Percentiles rank a stretch among this genome's conserved stretches.
These are phyloP conservation scores for Bacidia rubella DNA, from an alignment of 495 filamentous ascomycete species.

Conservation along the genomic window DNA sequence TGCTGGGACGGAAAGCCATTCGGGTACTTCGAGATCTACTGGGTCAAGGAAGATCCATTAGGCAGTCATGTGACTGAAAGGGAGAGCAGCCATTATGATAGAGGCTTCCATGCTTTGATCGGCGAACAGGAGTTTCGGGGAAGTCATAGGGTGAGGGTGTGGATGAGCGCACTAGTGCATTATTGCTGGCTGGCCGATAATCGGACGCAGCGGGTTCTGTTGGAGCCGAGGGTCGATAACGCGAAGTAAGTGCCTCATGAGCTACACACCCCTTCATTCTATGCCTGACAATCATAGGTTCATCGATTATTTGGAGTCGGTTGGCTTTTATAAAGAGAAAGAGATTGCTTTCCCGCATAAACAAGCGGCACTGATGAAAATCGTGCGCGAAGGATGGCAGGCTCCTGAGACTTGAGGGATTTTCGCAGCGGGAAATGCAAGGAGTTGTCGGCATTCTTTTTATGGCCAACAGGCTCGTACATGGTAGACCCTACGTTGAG, in stretches of 20 bases:
- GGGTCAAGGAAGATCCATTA: slow-evolving; percentile 86
- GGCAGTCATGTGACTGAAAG: slow-evolving; percentile 48
- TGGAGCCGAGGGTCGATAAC: slow-evolving; percentile 92
- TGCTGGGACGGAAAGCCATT: slow-evolving; percentile 93
- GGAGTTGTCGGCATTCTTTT: too few species aligned
- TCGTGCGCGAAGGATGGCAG: slow-evolving; percentile 71
- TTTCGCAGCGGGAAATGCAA: background rate
- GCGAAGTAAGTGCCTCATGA: slow-evolving; percentile 48
- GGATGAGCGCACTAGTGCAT: slow-evolving; percentile 78
- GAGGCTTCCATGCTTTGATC: slow-evolving; percentile 76
- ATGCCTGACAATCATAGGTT: slow-evolving; percentile 39
- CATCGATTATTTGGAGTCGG: slow-evolving; percentile 56
- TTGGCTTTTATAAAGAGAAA: slow-evolving; percentile 78
- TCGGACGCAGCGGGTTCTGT: slow-evolving; percentile 63
- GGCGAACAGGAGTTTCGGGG: slow-evolving; percentile 91
- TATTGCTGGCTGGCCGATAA: slow-evolving; percentile 68
- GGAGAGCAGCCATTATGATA: slow-evolving; percentile 62
- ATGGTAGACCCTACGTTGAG: too few species aligned
- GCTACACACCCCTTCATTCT: background rate
- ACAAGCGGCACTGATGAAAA: slow-evolving; percentile 74
- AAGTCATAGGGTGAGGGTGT: slow-evolving; percentile 53
- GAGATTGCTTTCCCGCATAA: slow-evolving; percentile 88
- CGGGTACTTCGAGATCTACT: slow-evolving; percentile 96
- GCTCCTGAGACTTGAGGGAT: slow-evolving; percentile 50
- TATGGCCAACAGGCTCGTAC: too few species aligned